Evolutionary conservation across 495 filamentous ascomycete genomes (phyloP), one percentile per base, ranked within the genome.

Genomic region (Penicillium goetzii): DNA sequence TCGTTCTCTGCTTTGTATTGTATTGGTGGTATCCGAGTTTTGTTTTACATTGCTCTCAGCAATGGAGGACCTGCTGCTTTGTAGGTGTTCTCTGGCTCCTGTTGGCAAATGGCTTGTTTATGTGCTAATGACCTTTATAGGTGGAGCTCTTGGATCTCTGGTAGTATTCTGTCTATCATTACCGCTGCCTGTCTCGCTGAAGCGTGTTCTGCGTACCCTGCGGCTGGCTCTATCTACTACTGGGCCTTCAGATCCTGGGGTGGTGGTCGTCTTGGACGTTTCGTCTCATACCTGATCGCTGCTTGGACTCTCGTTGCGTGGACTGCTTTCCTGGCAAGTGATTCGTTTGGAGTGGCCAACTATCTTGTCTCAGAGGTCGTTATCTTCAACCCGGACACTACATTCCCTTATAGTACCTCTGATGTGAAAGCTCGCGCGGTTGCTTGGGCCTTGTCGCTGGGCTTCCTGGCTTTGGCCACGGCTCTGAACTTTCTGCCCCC

Each of bases 241-340:
- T 77, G 73, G 72, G 73, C 73, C n/a, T 76, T 75, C 49, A 64
- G 73, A 34, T 77, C 74, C 0, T 74, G 66, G 71, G 73, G 74
- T 23, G 73, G 71, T 57, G 68, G 69, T 40, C 62, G 64, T 19
- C 15, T 74, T 2, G 74, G 71, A 7, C 66, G 74, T 7, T 74
- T 77, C 47, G 41, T 77, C 43, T 74, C 73, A 0, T 76, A 74
- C 43, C 23, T 77, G 40, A 70, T 76, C n/a, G 72, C 74, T 15
- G 73, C 73, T 33, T 76, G 73, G 72, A 76, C 74, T 15, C 58
- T 77, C 41, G 74, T 76, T 28, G 74, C 74, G 1, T 76, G 74
- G 73, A 77, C 73, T 1, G 65, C 74, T 5, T 76, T 77, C 54
- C 56, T 77, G 56, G 72, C 74, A 0, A 72, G 64, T 45, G 74